These are phyloP conservation scores for Penicillium malachiteum DNA, from an alignment of 495 filamentous ascomycete genomes.

Conservation along the genomic window DNA sequence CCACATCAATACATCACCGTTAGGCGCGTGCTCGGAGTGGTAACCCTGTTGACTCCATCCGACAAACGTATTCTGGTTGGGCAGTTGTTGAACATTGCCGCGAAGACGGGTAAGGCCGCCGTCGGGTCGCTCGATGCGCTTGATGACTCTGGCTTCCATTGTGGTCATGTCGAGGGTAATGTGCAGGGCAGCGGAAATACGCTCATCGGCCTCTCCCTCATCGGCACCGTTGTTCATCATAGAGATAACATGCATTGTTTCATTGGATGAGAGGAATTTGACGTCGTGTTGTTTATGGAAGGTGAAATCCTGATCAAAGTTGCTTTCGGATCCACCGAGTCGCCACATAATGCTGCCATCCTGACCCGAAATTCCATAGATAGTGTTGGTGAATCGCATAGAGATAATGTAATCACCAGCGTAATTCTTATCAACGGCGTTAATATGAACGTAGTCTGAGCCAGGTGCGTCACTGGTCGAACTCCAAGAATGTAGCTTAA, in stretches of 20 bases:
- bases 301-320: conserved; percentile 47
- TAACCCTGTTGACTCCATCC: conserved; percentile 54
- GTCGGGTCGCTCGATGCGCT: conserved; percentile 40
- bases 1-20: conserved; percentile 49
- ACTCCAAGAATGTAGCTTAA: conserved; percentile 5
- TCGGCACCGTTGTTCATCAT: conserved; percentile 53
- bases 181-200: conserved; percentile 49
- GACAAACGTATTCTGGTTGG: conserved; percentile 49
- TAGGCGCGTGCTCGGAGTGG: conserved; percentile 46
- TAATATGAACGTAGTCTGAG: conserved; percentile 61
- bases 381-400: conserved; percentile 50
- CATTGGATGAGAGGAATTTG: conserved; percentile 45
- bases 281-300: conserved; percentile 62
- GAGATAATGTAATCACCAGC: conserved; percentile 58
- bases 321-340: conserved; percentile 44
- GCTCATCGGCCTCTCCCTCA: conserved; percentile 37
- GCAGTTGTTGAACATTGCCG: conserved; percentile 55
- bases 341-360: conserved; percentile 58
- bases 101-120: conserved; percentile 47
- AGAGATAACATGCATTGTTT: conserved; percentile 43
- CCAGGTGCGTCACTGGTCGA: conserved; percentile 12
- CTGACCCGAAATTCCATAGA: conserved; percentile 55
- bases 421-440: conserved; percentile 54
- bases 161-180: conserved; percentile 46
- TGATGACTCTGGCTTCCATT: conserved; percentile 40